Conservation (phyloP, 768 basidiomycete species). For the Kwoniella heveanensis region DNA sequence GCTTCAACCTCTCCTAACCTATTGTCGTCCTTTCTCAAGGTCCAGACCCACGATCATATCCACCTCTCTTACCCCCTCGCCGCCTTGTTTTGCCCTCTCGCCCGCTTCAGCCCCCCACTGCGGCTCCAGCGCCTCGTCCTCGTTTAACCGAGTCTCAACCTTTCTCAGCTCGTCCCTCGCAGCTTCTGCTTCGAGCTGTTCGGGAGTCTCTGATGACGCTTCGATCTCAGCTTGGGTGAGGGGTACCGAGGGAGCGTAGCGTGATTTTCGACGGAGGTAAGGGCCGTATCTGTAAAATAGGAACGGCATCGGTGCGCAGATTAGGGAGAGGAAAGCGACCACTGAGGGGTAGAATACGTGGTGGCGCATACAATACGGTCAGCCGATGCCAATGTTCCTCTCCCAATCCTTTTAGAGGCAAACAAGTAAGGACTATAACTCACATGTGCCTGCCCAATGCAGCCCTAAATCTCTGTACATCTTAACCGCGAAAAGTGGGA, state of each 20-base stretch:
- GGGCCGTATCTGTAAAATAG: conserved; percentile 69
- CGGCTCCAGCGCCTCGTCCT: conserved; percentile 20
- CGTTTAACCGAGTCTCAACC: conserved; percentile 2
- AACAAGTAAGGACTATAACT: neutral
- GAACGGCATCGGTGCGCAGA: conserved; percentile 59
- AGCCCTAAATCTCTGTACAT: conserved; percentile 35
- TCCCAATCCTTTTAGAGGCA: too few species aligned
- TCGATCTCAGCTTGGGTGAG: neutral
- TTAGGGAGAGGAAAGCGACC: conserved; percentile 25
- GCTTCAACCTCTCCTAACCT: too few species aligned
- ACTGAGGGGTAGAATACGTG: conserved; percentile 8
- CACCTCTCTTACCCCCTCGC: neutral
- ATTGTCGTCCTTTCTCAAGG: neutral
- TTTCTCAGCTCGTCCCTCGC: conserved; percentile 9
- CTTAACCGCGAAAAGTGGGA: conserved; percentile 59
- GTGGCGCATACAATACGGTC: neutral
- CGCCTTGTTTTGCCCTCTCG: conserved; percentile 10
- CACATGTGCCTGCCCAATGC: conserved; percentile 32
- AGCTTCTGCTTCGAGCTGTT: conserved; percentile 5
- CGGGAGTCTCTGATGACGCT: neutral
- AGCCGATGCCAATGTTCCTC: neutral
- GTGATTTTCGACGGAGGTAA: conserved; percentile 57
- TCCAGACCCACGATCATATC: conserved; percentile 1
- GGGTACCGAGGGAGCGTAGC: conserved; percentile 26
- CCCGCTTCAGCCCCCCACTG: conserved; percentile 17